Evolutionary conservation across 1,284 basidiomycete genomes (phyloP).

Genomic region (Cryptococcus deneoformans): DNA sequence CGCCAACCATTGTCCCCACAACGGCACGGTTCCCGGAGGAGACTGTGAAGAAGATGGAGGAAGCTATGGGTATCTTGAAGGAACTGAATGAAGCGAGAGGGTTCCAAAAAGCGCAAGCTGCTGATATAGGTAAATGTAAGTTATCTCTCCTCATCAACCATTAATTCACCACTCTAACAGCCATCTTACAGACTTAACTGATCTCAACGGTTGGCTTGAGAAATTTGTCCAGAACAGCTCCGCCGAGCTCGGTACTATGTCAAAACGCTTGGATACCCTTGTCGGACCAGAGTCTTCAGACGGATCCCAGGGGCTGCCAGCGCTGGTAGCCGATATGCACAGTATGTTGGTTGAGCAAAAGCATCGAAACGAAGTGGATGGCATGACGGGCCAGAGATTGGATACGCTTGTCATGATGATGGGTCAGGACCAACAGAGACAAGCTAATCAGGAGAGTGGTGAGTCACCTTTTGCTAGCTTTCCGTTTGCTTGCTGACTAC

Average conservation of each 20-base stretch:
- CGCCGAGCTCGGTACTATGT: conserved; percentile 63
- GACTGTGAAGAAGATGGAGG: conserved; percentile 28
- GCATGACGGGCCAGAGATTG: conserved; percentile 32
- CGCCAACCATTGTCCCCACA: conserved; percentile 1
- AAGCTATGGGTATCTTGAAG: conserved; percentile 34
- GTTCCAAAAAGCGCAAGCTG: conserved; percentile 43
- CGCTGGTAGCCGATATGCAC: conserved; percentile 38
- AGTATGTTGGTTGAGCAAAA: conserved; percentile 43
- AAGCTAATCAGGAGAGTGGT: conserved; percentile 28
- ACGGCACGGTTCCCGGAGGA: conserved; percentile 7
- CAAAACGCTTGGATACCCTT: conserved; percentile 60
- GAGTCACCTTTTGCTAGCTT: conserved; percentile 5
- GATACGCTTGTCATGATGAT: conserved; percentile 41
- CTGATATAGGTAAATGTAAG: conserved; percentile 47
- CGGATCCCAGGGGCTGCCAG: conserved; percentile 18
- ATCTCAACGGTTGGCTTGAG: conserved; percentile 64
- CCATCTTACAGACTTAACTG: conserved; percentile 45
- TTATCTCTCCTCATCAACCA: background rate
- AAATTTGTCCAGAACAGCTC: conserved; percentile 71
- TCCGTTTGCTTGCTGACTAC: background rate
- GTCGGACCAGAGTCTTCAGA: conserved; percentile 51
- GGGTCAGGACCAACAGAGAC: conserved; percentile 38
- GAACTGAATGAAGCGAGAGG: conserved; percentile 35
- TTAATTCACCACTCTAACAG: background rate
- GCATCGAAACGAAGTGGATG: conserved; percentile 23